phyloP scores from a whole-genome alignment of 768 basidiomycete genomes.

The Vishniacozyma victoriae region DNA sequence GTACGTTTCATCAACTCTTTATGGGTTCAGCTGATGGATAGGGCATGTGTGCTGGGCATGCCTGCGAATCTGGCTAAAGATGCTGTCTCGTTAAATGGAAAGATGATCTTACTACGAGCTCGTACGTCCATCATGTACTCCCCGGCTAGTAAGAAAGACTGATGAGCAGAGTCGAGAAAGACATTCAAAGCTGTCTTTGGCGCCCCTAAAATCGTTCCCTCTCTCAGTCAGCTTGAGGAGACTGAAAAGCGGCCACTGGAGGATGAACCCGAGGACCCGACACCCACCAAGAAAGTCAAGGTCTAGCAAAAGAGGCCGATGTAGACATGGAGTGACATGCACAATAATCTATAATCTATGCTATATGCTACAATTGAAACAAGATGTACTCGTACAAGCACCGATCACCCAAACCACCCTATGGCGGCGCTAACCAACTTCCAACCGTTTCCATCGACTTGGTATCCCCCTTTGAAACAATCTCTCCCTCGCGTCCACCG shows the following conservation, averaged over 20 bases:
- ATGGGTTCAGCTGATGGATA: neutral
- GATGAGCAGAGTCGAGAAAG: constrained; percentile 33
- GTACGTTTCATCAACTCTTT: constrained; percentile 15
- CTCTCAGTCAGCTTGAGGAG: neutral
- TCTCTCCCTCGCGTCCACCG: constrained; percentile 48
- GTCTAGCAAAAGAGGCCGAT: too few species aligned
- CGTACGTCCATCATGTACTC: constrained; percentile 28
- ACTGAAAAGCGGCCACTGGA: neutral
- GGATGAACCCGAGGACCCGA: neutral
- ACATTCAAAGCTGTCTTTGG: constrained; percentile 41
- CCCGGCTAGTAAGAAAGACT: neutral
- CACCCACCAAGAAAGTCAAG: neutral
- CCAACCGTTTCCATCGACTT: constrained; percentile 87
- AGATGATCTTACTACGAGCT: constrained; percentile 37
- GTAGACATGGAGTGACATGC: neutral
- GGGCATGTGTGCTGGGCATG: constrained; percentile 26
- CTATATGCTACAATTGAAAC: neutral
- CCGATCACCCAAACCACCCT: neutral
- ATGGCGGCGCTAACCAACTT: constrained; percentile 55
- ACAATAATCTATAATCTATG: neutral
- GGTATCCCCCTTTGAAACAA: constrained; percentile 64
- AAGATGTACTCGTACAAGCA: too few species aligned
- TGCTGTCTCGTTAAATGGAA: constrained; percentile 27
- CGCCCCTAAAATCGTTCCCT: constrained; percentile 26
- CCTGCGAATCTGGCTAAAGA: constrained; percentile 45